Evolutionary conservation across 345 rosid genomes (phyloP).

Genomic region (Melaleuca quinquenervia): DNA sequence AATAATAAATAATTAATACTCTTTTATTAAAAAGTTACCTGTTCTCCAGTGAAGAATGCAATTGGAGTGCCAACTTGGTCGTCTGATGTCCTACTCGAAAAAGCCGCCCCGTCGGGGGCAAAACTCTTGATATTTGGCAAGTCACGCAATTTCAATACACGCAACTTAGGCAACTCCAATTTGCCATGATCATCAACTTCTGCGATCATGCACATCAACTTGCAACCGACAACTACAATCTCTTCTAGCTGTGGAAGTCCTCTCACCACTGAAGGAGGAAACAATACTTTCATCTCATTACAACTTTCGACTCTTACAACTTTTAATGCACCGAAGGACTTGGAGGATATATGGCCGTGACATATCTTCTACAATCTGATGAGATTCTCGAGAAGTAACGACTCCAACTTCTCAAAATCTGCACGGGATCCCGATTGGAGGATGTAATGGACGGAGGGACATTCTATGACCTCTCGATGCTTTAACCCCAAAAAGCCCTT

Average conservation of each 20-base stretch:
- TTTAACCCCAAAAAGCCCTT: rapidly evolving
- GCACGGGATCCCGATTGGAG: rapidly evolving
- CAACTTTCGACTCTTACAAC: rapidly evolving
- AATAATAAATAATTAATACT: no score
- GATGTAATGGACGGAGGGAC: rapidly evolving
- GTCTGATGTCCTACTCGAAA: rapidly evolving
- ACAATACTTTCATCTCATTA: not conserved
- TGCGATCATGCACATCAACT: rapidly evolving
- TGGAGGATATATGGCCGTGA: rapidly evolving
- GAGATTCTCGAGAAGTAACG: not conserved
- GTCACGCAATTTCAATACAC: not conserved
- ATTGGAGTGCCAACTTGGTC: no score
- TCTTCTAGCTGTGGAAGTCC: not conserved
- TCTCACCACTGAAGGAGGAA: not conserved
- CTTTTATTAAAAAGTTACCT: not conserved
- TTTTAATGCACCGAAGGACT: not conserved
- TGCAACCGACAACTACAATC: rapidly evolving
- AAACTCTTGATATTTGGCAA: not conserved
- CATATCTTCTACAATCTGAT: not conserved
- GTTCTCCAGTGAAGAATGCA: not conserved
- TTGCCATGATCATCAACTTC: rapidly evolving
- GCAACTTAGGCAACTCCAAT: not conserved
- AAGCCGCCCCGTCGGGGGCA: rapidly evolving
- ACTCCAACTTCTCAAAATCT: rapidly evolving
- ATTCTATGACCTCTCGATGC: rapidly evolving